Conservation (phyloP, 192 early-diverging fungal species). For the Coemansia sp. region DNA sequence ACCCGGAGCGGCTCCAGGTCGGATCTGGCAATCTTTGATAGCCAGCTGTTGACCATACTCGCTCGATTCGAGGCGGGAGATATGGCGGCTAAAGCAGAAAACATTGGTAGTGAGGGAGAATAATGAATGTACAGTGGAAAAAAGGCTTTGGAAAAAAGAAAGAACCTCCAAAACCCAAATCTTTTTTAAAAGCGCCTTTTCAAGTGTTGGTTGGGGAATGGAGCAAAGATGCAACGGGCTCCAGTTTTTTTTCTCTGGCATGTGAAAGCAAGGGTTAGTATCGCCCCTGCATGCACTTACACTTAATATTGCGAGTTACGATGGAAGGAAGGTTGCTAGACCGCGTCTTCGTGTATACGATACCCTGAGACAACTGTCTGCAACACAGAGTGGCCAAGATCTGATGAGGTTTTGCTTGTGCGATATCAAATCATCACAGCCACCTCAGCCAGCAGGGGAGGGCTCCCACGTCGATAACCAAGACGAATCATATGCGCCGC, state of each 20-base stretch:
- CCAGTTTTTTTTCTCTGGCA: background rate
- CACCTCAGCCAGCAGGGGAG: too few relatives aligned
- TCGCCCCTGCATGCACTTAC: background rate
- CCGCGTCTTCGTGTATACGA: background rate
- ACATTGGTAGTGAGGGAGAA: background rate
- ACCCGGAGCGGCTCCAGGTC: background rate
- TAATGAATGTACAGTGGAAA: background rate
- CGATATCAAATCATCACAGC: too few relatives aligned
- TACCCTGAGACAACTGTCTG: background rate
- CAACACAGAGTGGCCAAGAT: background rate
- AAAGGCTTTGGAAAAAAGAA: background rate
- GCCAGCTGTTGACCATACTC: background rate
- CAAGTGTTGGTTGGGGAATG: background rate
- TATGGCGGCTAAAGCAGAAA: background rate
- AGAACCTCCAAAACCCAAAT: background rate
- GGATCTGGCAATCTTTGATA: conserved; percentile 2
- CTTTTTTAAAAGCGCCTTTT: background rate
- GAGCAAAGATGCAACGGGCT: background rate
- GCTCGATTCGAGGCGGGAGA: background rate
- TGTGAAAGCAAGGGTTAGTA: background rate
- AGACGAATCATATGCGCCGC: background rate
- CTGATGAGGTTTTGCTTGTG: background rate
- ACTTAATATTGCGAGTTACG: background rate
- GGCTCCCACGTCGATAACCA: background rate
- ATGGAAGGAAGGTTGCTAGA: background rate